A percentile compares a stretch with the other conserved stretches of the same genome.
Evolutionary conservation across 768 basidiomycete species (phyloP).

Genomic region (Tephrocybe sp.): DNA sequence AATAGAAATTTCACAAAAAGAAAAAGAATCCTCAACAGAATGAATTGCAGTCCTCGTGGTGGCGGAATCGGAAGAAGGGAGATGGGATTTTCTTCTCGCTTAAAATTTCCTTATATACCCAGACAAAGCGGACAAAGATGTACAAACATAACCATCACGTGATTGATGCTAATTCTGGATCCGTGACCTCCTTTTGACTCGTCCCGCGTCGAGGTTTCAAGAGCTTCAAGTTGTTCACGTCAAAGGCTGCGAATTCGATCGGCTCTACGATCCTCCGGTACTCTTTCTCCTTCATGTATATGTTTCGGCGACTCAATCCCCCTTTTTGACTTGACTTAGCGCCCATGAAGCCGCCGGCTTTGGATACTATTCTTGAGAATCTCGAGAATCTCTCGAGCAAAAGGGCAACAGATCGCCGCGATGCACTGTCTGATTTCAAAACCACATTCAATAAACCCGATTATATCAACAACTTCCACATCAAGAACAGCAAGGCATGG

Average conservation of each 20-base stretch:
- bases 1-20: background rate
- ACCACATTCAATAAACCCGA: slow-evolving; percentile 49
- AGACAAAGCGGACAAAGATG: background rate
- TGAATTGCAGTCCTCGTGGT: background rate
- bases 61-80: background rate
- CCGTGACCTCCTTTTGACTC: too few species aligned
- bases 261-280: too few species aligned
- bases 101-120: background rate
- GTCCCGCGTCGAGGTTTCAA: too few species aligned
- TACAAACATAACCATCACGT: slow-evolving; percentile 12
- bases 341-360: slow-evolving; percentile 19
- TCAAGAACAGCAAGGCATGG: slow-evolving; percentile 47
- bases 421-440: slow-evolving; percentile 56
- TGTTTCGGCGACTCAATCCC: too few species aligned
- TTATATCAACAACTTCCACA: slow-evolving; percentile 44
- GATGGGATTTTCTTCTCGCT: background rate
- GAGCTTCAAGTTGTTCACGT: too few species aligned
- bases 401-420: slow-evolving; percentile 69
- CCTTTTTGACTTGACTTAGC: too few species aligned
- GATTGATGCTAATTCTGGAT: too few species aligned
- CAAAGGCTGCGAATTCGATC: too few species aligned
- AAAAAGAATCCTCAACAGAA: background rate
- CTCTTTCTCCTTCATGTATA: too few species aligned
- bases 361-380: slow-evolving; percentile 48
- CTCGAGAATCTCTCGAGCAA: slow-evolving; percentile 63